Base-by-base conservation (phyloP, 176 grass and related monocot species). In the Aegilops umbellulata region DNA sequence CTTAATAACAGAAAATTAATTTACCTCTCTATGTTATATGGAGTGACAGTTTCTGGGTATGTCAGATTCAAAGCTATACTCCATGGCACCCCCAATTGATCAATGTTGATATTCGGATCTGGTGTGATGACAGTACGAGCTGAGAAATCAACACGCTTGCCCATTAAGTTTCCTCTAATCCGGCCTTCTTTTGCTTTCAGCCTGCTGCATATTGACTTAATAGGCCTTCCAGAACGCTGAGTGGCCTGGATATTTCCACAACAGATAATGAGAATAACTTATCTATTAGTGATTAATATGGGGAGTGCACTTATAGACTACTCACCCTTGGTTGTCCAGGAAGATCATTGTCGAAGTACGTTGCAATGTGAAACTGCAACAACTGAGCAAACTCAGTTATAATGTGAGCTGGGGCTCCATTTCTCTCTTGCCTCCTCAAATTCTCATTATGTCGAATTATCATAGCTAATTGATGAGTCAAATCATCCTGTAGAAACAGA, bases 101-200 rank as follows among this genome's bases (percentile, higher is more conserved):
- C 95, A 87, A 98, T 98, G 86, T 98, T 98, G 69, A 98, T 98
- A 58, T 92, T 98, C 16, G 93, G 96, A 64, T 98, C 96, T 60
- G 93, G 93, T 13, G 96, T 98, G 32, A 98, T 98, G 30, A 98
- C 93, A 5, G 96, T 98, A 65, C 91, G 91, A 11, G 96, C 96
- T 84, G 96, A 98, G 84, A 98, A 98, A 83, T 98, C 96, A 76
- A 98, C 96, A 87, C 93, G 91, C 82, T 98, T 98, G 20, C 96
- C 93, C 96, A 98, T 98, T 85, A 98, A 94, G 74, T 98, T 98
- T 32, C 96, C 96, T 92, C 96, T 95, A 87, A 98, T 98, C 15
- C 96, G 91, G 57, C 96, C 96, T 91, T 98, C 96, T 90, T 98
- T 98, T 17, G 96, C 96, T 83, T 98, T 98, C 23, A 98, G 81